Evolutionary conservation across 2,329 filamentous ascomycete species (phyloP).

Genomic region (Clonostachys chloroleuca): DNA sequence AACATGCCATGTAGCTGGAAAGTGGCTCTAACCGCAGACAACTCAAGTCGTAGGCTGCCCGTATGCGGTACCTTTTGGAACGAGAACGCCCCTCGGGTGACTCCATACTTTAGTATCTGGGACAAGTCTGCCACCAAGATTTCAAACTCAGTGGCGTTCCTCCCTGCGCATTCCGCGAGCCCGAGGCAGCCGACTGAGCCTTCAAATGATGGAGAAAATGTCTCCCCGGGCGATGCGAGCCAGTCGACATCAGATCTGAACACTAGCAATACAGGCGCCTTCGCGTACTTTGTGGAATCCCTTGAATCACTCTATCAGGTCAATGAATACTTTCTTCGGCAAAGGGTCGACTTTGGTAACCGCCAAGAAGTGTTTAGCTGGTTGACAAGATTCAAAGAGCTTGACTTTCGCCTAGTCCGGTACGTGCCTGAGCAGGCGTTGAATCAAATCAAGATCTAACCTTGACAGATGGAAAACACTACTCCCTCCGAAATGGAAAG

Average conservation of each 20-base stretch:
- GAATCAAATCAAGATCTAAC: background rate
- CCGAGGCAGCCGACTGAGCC: constrained; percentile 5
- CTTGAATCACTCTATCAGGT: constrained; percentile 39
- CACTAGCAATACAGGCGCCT: constrained; percentile 34
- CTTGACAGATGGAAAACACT: constrained; percentile 32
- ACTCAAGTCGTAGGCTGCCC: constrained; percentile 18
- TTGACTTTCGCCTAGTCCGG: constrained; percentile 38
- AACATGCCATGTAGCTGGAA: constrained; percentile 17
- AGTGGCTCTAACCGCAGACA: constrained; percentile 21
- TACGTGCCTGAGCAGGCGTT: constrained; percentile 5
- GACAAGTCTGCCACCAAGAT: constrained; percentile 30
- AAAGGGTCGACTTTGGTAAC: constrained; percentile 30
- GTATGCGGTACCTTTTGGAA: constrained; percentile 35
- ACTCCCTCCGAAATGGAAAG: constrained; percentile 34
- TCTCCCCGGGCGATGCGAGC: background rate
- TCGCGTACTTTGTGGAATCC: constrained; percentile 40
- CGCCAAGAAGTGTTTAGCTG: constrained; percentile 32
- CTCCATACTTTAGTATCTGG: constrained; percentile 39
- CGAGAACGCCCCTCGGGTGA: constrained; percentile 25
- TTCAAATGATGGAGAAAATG: no score
- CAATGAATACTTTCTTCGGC: constrained; percentile 37
- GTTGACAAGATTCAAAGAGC: constrained; percentile 40
- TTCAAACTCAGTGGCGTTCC: constrained; percentile 29
- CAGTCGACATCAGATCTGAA: constrained; percentile 8
- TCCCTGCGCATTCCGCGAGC: constrained; percentile 22